Conservation (phyloP, 139 green algal genomes). For the Choricystis sp. region DNA sequence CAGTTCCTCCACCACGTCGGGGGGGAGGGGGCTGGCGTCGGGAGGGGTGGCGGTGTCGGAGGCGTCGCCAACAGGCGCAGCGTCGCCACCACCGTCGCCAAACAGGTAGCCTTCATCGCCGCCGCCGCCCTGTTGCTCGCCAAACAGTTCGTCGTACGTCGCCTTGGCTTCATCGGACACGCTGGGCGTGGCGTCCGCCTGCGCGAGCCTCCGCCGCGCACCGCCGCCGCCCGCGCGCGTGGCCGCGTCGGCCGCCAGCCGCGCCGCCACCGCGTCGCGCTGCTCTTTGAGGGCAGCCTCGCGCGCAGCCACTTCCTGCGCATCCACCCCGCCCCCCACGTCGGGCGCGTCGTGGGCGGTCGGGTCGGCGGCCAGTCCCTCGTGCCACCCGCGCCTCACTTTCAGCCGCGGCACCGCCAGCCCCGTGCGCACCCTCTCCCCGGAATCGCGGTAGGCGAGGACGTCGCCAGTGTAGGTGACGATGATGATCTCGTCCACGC, state of each 20-base stretch:
- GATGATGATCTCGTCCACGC: slow-evolving; percentile 71
- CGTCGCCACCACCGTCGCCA: too few relatives aligned
- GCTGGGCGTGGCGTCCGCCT: background rate
- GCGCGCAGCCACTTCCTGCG: background rate
- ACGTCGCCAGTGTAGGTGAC: slow-evolving; percentile 87
- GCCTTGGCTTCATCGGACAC: slow-evolving; percentile 7
- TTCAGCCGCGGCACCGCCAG: slow-evolving; percentile 50
- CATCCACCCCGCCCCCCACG: slow-evolving; percentile 24
- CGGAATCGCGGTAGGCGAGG: slow-evolving; percentile 68
- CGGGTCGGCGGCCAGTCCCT: slow-evolving; percentile 63
- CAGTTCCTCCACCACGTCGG: background rate
- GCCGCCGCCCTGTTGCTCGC: too few relatives aligned
- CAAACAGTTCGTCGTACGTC: slow-evolving; percentile 23
- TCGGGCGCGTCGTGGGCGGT: slow-evolving; percentile 75
- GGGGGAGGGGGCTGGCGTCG: background rate
- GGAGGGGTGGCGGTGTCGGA: too few relatives aligned
- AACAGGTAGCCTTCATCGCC: too few relatives aligned
- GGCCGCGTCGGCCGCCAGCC: slow-evolving; percentile 1
- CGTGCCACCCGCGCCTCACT: slow-evolving; percentile 70
- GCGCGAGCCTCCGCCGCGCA: slow-evolving; percentile 30
- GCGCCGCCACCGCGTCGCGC: slow-evolving; percentile 1
- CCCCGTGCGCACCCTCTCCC: slow-evolving; percentile 17
- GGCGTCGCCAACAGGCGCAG: too few relatives aligned
- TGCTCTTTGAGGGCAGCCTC: background rate
- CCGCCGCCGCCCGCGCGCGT: slow-evolving; percentile 9